A percentile compares a stretch with the other conserved stretches of the same genome.
Evolutionary conservation across 768 basidiomycete genomes (phyloP).

Genomic region (Panus rudis): DNA sequence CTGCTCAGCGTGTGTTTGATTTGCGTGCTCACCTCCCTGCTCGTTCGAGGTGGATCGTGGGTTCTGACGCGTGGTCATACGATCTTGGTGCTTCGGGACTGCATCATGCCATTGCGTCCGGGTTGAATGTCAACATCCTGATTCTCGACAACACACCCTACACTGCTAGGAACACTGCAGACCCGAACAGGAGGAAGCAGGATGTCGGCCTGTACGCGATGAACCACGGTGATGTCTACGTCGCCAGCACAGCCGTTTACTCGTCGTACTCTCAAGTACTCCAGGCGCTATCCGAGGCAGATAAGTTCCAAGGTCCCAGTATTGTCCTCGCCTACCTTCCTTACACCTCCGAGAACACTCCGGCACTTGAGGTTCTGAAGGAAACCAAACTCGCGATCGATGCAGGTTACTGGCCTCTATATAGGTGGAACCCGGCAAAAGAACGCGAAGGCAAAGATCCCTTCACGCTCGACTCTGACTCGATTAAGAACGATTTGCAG

Average conservation of each 20-base stretch:
- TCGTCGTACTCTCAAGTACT: slow-evolving; percentile 93
- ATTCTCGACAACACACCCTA: slow-evolving; percentile 92
- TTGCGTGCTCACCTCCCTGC: slow-evolving; percentile 57
- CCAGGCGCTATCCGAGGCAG: slow-evolving; percentile 87
- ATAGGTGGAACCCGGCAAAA: slow-evolving; percentile 93
- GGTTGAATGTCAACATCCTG: slow-evolving; percentile 90
- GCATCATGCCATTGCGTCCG: slow-evolving; percentile 89
- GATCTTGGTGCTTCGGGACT: slow-evolving; percentile 94
- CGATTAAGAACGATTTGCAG: slow-evolving; percentile 88
- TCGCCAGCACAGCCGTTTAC: slow-evolving; percentile 92
- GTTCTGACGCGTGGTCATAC: slow-evolving; percentile 97
- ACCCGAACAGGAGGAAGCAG: slow-evolving; percentile 79
- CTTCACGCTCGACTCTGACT: slow-evolving; percentile 89
- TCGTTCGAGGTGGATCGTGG: slow-evolving; percentile 91
- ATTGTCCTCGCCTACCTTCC: slow-evolving; percentile 94
- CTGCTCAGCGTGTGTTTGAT: slow-evolving; percentile 50
- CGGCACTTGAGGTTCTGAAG: slow-evolving; percentile 88
- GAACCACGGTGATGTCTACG: slow-evolving; percentile 96
- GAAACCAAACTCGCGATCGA: slow-evolving; percentile 97
- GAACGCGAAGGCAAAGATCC: slow-evolving; percentile 70
- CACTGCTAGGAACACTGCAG: slow-evolving; percentile 61
- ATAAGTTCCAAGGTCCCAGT: slow-evolving; percentile 81
- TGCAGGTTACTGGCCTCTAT: slow-evolving; percentile 95
- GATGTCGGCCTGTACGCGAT: slow-evolving; percentile 97
- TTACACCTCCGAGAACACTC: slow-evolving; percentile 66